Conservation (phyloP, 768 basidiomycete species). For the Asterophora parasitica region DNA sequence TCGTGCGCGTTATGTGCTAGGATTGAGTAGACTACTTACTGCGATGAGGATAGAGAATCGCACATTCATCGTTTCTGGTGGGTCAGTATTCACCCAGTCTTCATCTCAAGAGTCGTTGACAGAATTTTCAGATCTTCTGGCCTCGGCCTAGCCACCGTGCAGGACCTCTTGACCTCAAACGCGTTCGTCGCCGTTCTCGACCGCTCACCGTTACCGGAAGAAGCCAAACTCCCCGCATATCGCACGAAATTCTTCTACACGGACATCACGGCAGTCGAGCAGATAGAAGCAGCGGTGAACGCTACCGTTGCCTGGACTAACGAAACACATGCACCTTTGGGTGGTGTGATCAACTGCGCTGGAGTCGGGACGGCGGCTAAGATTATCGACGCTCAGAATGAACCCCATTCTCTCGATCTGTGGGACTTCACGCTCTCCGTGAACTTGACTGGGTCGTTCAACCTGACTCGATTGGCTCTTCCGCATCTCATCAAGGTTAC, state of each 20-base stretch:
- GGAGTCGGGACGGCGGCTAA: conserved; percentile 44
- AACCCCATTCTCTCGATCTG: conserved; percentile 44
- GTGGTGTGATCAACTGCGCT: conserved; percentile 56
- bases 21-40: not conserved
- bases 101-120: not conserved
- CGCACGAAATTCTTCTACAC: conserved; percentile 34
- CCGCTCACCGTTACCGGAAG: conserved; percentile 31
- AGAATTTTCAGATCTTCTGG: conserved; percentile 43
- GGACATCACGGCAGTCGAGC: conserved; percentile 32
- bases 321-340: conserved; percentile 37
- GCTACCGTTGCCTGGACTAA: conserved; percentile 35
- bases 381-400: conserved; percentile 42
- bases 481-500: conserved; percentile 45
- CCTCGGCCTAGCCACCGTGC: conserved; percentile 50
- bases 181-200: conserved; percentile 50
- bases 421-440: conserved; percentile 52
- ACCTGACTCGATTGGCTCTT: conserved; percentile 49
- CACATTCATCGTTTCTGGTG: conserved; percentile 56
- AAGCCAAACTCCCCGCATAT: conserved; percentile 16
- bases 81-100: conserved; percentile 29
- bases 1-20: too few species aligned
- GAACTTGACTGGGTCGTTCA: conserved; percentile 57
- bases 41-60: conserved; percentile 45
- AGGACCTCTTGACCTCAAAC: conserved; percentile 36
- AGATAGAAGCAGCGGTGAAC: conserved; percentile 35